A percentile compares a stretch with the other conserved stretches of the same genome.
Evolutionary conservation across 768 basidiomycete genomes (phyloP).

Genomic region (Auricularia heimuer): DNA sequence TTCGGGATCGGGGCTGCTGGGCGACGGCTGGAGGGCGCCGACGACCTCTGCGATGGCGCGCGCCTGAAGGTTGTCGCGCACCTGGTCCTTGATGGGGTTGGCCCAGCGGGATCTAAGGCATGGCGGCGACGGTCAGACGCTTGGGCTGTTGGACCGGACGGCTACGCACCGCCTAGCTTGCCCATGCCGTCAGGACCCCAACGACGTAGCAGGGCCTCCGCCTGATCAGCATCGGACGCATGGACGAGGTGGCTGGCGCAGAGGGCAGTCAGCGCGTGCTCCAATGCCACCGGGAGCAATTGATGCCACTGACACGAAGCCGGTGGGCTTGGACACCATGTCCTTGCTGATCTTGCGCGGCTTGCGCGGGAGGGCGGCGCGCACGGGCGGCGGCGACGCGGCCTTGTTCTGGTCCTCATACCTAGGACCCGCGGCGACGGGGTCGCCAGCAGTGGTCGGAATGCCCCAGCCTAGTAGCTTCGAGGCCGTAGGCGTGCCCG

Average conservation of each 20-base stretch:
- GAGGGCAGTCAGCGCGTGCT: conserved; percentile 5
- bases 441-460: conserved; percentile 27
- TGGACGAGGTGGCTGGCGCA: conserved; percentile 58
- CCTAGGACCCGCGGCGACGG: conserved; percentile 51
- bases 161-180: conserved; percentile 67
- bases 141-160: conserved; percentile 13
- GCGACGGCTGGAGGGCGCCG: conserved; percentile 53
- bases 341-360: conserved; percentile 71
- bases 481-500: conserved; percentile 53
- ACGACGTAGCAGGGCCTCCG: conserved; percentile 73
- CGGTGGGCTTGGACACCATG: conserved; percentile 77
- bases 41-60: conserved; percentile 71
- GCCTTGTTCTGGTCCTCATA: conserved; percentile 45
- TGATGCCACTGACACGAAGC: conserved; percentile 60
- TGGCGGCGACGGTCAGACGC: conserved; percentile 13
- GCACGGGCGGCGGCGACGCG: conserved; percentile 22
- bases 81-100: conserved; percentile 71
- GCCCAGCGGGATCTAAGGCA: conserved; percentile 73
- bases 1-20: conserved; percentile 31
- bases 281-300: neutral
- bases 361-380: conserved; percentile 34
- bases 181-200: conserved; percentile 87
- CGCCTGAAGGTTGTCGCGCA: conserved; percentile 57
- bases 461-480: conserved; percentile 48
- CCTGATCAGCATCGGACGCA: conserved; percentile 83